phyloP scores from a whole-genome alignment of 2,329 filamentous ascomycete genomes.

The Xylaria sp. region DNA sequence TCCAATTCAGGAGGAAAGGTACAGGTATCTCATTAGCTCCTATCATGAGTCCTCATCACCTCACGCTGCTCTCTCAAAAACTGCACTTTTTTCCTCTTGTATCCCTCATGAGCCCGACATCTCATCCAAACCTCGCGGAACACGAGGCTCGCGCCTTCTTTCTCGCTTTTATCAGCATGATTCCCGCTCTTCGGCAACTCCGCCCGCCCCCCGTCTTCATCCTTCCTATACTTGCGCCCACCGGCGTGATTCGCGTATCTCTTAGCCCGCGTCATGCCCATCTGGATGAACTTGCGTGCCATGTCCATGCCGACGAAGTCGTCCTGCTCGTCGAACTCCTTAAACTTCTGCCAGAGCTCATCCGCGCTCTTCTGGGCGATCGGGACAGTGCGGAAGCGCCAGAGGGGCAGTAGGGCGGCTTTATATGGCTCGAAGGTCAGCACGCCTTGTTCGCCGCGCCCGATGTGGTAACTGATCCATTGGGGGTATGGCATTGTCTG shows the following conservation, averaged over 20 bases:
- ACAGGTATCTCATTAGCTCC: not conserved
- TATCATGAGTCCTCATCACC: conserved; percentile 33
- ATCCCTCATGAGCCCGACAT: conserved; percentile 57
- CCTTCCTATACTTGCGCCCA: conserved; percentile 68
- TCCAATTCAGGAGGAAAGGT: not conserved
- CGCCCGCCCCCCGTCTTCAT: conserved; percentile 55
- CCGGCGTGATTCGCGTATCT: conserved; percentile 67
- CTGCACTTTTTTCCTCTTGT: conserved; percentile 55
- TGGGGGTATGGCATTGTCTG: conserved; percentile 45
- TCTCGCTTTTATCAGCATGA: conserved; percentile 60
- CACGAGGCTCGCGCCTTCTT: conserved; percentile 59
- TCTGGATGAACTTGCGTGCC: conserved; percentile 71
- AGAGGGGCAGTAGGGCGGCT: conserved; percentile 65
- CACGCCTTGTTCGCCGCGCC: conserved; percentile 69
- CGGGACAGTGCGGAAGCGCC: conserved; percentile 65
- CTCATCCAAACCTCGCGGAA: conserved; percentile 61
- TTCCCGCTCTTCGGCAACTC: conserved; percentile 56
- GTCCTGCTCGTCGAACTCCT: conserved; percentile 58
- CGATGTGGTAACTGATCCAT: conserved; percentile 65
- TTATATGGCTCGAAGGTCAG: conserved; percentile 73
- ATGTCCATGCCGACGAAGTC: conserved; percentile 75
- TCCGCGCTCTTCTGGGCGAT: conserved; percentile 62
- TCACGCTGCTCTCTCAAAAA: conserved; percentile 57
- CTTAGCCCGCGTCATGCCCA: conserved; percentile 71
- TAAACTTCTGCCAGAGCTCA: conserved; percentile 61